Evolutionary conservation across 2,329 filamentous ascomycete species (phyloP).

Genomic region (Pseudocercospora macadamiae): DNA sequence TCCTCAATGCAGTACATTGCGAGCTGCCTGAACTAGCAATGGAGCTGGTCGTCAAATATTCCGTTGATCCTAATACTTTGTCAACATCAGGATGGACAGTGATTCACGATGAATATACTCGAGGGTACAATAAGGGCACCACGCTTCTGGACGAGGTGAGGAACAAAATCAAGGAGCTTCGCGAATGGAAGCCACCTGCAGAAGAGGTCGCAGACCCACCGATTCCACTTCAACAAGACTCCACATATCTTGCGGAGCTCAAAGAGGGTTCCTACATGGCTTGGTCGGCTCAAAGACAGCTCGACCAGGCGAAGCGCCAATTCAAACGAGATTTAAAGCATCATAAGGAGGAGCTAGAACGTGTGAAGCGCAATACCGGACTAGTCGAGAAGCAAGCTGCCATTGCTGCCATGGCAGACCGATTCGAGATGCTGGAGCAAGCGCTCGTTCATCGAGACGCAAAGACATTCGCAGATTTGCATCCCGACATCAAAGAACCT

Average conservation of each 20-base stretch:
- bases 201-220: slow-evolving; percentile 35
- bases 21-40: slow-evolving; percentile 58
- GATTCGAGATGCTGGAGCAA: slow-evolving; percentile 60
- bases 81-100: slow-evolving; percentile 43
- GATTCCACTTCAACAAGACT: slow-evolving; percentile 47
- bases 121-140: slow-evolving; percentile 45
- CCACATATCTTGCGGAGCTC: slow-evolving; percentile 55
- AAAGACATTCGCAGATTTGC: slow-evolving; percentile 67
- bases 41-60: slow-evolving; percentile 58
- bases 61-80: slow-evolving; percentile 67
- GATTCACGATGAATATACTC: slow-evolving; percentile 39
- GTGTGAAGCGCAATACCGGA: slow-evolving; percentile 31
- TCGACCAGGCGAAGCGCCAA: slow-evolving; percentile 42
- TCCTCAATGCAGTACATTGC: slow-evolving; percentile 62
- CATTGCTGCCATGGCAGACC: slow-evolving; percentile 54
- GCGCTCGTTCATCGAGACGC: slow-evolving; percentile 61
- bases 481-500: slow-evolving; percentile 54
- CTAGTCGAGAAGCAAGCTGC: slow-evolving; percentile 59
- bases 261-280: slow-evolving; percentile 62
- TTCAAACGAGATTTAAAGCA: slow-evolving; percentile 43
- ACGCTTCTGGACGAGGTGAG: slow-evolving; percentile 65
- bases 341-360: slow-evolving; percentile 32
- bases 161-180: slow-evolving; percentile 55
- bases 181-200: slow-evolving; percentile 46
- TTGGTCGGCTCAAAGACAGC: slow-evolving; percentile 53